Evolutionary conservation across 192 early-diverging fungal species (phyloP), one percentile per base, ranked within the genome.

Genomic region (Ambispora gerdemannii): DNA sequence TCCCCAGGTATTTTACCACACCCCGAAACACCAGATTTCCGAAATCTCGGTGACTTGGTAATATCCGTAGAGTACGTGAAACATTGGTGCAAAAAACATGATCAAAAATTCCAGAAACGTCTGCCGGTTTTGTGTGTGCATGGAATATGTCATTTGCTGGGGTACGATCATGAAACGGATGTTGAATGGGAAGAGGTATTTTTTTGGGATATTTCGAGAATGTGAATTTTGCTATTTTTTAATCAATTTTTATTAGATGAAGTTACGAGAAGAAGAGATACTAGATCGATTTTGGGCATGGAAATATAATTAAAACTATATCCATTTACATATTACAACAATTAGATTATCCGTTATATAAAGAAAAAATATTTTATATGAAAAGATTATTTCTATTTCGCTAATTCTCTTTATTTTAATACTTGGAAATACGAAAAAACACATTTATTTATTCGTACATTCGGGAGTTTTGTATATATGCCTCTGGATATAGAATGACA

Each of bases 81-180:
- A 3, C 43, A 75, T 1, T 83, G 84, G 66, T 90, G 88, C 63
- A 56, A 56, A 17, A 28, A 50, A 11, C 10, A 87, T 56, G 75
- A 78, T n/a, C 80, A 85, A 22, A 55, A 58, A 31, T 50, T 88
- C 20, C 36, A 77, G 32, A 71, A 70, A 1, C 81, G 86, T 25
- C 55, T 90, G n/a, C 84, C 84, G 0, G 74, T 82, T 3, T 78
- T 90, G 20, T 80, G 84, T 52, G 78, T 81, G 0, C 88, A 90
- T 67, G 88, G 88, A 0, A 84, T 90, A 10, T 88, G 85, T 52
- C 88, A 90, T 73, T 72, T 90, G 28, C 74, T 90, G 35, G 88
- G 88, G 10, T 88, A 87, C 58, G 86, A 90, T 71, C 88, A 90
- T 60, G 79, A 86, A 43, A 30, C 60, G 1, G 81, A 87, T 33